Percentiles rank a stretch among this genome's conserved stretches.
Conservation (phyloP, 371 early-diverging fungal species). For the Haplosporangium sp. region DNA sequence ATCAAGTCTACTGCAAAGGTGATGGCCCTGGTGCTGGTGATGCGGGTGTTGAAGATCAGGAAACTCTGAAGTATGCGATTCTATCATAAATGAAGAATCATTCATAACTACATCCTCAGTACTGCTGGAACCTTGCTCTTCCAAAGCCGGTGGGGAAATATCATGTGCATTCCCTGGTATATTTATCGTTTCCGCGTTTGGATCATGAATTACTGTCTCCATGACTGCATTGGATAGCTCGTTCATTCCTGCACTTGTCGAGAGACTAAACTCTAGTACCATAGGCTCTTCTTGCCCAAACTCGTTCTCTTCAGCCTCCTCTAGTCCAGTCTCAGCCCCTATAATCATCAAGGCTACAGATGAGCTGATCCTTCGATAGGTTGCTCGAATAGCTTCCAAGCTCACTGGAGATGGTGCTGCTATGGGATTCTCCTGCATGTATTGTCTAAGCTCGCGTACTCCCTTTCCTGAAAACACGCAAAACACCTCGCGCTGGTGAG, state of each 20-base stretch:
- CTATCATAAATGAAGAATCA: neutral
- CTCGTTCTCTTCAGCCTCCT: neutral
- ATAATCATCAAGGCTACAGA: slow-evolving; percentile 20
- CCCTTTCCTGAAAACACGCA: slow-evolving; percentile 74
- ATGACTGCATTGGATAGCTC: neutral
- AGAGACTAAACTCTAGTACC: neutral
- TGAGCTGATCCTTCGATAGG: slow-evolving; percentile 19
- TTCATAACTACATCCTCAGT: slow-evolving; percentile 11
- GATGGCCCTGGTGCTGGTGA: slow-evolving; percentile 11
- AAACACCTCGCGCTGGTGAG: slow-evolving; percentile 67
- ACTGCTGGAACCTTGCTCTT: neutral
- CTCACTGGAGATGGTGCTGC: neutral
- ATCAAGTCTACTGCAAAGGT: slow-evolving; percentile 7
- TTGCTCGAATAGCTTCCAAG: slow-evolving; percentile 14
- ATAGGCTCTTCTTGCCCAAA: neutral
- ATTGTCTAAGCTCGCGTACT: slow-evolving; percentile 62
- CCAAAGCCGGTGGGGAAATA: neutral
- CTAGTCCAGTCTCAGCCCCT: neutral
- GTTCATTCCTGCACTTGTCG: slow-evolving; percentile 11
- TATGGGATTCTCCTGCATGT: slow-evolving; percentile 46
- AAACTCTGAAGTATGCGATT: neutral
- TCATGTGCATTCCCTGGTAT: neutral
- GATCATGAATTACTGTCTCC: neutral
- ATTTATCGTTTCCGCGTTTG: neutral
- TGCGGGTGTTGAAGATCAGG: slow-evolving; percentile 22